A percentile compares a stretch with the other conserved stretches of the same genome.
Evolutionary conservation across 345 rosid genomes (phyloP).

Genomic region (Dovyalis caffra): DNA sequence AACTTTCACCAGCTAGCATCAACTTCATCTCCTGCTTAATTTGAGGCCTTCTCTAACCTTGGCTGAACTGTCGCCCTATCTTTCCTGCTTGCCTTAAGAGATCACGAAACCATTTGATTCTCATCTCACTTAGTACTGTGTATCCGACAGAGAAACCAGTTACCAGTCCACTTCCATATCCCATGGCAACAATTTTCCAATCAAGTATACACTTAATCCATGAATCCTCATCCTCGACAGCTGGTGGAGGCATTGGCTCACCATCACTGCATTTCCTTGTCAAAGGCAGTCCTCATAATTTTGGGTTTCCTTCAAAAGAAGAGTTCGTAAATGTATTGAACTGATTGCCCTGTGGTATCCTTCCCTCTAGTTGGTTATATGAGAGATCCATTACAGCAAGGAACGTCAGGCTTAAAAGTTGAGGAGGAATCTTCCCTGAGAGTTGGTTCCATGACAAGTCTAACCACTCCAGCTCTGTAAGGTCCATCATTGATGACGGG

Average conservation of each 20-base stretch:
- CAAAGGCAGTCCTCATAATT: neutral
- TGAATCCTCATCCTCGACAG: neutral
- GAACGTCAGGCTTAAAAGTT: neutral
- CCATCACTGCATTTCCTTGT: neutral
- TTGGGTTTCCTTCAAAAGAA: neutral
- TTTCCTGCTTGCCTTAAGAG: neutral
- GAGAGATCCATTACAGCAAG: neutral
- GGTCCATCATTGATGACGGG: neutral
- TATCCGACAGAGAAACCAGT: neutral
- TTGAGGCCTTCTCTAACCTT: neutral
- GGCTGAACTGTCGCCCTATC: neutral
- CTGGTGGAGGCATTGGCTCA: neutral
- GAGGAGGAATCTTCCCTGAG: neutral
- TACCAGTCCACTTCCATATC: neutral
- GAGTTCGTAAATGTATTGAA: fast-evolving
- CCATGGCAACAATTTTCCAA: neutral
- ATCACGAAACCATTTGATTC: neutral
- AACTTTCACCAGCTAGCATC: neutral
- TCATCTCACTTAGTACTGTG: neutral
- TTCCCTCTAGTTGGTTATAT: neutral
- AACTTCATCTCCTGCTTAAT: neutral
- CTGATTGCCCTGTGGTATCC: too few species aligned
- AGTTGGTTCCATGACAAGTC: neutral
- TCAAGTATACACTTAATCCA: neutral
- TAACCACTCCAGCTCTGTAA: neutral